phyloP scores from a whole-genome alignment of 495 filamentous ascomycete genomes.

The Aspergillus biplanus region DNA sequence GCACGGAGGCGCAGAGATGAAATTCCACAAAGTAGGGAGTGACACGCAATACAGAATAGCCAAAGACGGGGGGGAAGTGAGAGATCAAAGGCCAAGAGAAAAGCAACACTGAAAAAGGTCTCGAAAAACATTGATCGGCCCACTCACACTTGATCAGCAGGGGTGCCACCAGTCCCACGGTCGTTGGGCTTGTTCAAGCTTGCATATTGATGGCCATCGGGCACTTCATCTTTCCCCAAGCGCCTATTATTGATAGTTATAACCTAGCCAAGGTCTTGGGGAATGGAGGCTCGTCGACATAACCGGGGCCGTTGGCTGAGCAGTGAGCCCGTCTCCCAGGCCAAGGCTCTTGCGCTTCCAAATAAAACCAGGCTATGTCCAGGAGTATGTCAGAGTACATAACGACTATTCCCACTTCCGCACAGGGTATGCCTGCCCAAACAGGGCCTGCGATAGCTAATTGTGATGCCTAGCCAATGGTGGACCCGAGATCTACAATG shows the following conservation, averaged over 20 bases:
- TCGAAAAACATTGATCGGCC: too few species aligned
- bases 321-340: neutral
- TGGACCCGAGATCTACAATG: conserved; percentile 15
- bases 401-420: too few species aligned
- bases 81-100: too few species aligned
- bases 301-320: neutral
- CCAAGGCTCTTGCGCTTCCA: neutral
- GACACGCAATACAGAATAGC: conserved; percentile 13
- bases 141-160: too few species aligned
- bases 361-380: too few species aligned
- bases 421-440: neutral
- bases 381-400: too few species aligned
- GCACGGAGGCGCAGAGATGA: conserved; percentile 14
- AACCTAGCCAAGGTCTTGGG: conserved; percentile 2
- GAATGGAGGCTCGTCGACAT: neutral
- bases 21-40: neutral
- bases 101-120: too few species aligned
- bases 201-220: neutral
- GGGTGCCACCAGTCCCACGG: too few species aligned
- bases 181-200: too few species aligned
- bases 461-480: conserved; percentile 14
- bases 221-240: conserved; percentile 1
- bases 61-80: too few species aligned
- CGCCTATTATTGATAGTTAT: conserved; percentile 16
- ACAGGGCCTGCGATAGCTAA: conserved; percentile 2